phyloP scores from a whole-genome alignment of 768 basidiomycete species.

The Paxillus involutus region DNA sequence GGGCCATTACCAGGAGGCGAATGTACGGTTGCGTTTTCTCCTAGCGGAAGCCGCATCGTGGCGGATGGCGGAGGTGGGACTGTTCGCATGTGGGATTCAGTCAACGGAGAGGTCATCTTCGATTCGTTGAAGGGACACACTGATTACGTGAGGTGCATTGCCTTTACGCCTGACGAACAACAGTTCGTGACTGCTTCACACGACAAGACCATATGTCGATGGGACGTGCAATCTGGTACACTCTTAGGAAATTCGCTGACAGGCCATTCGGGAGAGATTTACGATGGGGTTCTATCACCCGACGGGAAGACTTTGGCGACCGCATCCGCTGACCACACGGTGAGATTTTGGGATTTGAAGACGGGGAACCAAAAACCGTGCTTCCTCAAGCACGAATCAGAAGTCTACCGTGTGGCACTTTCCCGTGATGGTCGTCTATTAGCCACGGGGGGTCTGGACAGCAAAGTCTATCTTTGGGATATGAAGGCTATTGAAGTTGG shows the following conservation, averaged over 20 bases:
- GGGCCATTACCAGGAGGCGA: not conserved
- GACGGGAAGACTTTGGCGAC: not conserved
- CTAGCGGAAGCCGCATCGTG: no score
- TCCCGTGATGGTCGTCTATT: not conserved
- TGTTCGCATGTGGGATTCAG: not conserved
- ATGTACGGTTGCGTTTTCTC: not conserved
- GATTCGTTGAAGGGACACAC: not conserved
- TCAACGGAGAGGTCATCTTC: not conserved
- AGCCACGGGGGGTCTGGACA: not conserved
- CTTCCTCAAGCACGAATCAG: not conserved
- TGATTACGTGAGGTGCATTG: not conserved
- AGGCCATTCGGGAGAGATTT: no score
- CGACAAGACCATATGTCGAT: not conserved
- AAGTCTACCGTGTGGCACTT: not conserved
- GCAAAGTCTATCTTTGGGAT: not conserved
- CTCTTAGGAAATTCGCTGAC: no score
- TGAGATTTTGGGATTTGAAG: not conserved
- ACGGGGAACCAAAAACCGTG: not conserved
- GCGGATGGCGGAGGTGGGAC: not conserved
- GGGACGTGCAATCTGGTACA: no score
- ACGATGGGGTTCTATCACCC: not conserved
- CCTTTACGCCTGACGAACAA: not conserved
- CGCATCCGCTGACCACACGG: not conserved
- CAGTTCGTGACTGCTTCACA: not conserved
- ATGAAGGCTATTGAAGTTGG: no score